Percentiles rank a stretch among this genome's conserved stretches.
These are phyloP conservation scores for Coprinellus aureogranulatus DNA, from an alignment of 768 basidiomycete species.

Conservation along the genomic window DNA sequence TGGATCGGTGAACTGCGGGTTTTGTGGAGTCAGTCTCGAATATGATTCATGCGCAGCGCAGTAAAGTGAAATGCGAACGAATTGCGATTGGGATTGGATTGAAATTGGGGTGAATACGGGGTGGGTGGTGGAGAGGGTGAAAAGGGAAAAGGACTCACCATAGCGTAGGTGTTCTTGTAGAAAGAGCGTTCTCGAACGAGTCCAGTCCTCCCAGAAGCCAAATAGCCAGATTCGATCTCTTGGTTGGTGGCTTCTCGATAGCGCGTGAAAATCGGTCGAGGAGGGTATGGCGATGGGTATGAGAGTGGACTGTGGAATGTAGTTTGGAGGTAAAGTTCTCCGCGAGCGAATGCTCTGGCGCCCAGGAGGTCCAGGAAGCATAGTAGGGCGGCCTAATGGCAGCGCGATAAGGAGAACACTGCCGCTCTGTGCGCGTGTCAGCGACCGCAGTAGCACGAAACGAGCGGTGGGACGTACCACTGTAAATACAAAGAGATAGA, in stretches of 20 bases:
- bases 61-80: too few relatives aligned
- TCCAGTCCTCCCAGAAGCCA: constrained; percentile 14
- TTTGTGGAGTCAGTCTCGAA: neutral
- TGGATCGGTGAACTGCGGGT: constrained; percentile 67
- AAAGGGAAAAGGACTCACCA: constrained; percentile 51
- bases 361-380: constrained; percentile 78
- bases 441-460: constrained; percentile 33
- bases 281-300: constrained; percentile 62
- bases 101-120: too few relatives aligned
- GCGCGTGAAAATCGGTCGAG: constrained; percentile 74
- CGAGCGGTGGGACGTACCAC: constrained; percentile 67
- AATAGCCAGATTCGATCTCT: constrained; percentile 47
- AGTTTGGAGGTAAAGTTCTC: constrained; percentile 71
- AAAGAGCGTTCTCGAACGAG: constrained; percentile 65
- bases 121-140: neutral
- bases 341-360: constrained; percentile 66
- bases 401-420: constrained; percentile 78
- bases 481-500: constrained; percentile 54
- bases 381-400: constrained; percentile 70
- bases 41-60: too few relatives aligned
- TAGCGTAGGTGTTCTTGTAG: constrained; percentile 77
- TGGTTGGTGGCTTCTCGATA: constrained; percentile 45
- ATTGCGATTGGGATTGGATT: neutral
- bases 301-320: constrained; percentile 68
- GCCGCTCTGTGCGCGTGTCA: constrained; percentile 50